Evolutionary conservation across 176 grass and related monocot genomes (phyloP).

Genomic region (Chloris gayana): DNA sequence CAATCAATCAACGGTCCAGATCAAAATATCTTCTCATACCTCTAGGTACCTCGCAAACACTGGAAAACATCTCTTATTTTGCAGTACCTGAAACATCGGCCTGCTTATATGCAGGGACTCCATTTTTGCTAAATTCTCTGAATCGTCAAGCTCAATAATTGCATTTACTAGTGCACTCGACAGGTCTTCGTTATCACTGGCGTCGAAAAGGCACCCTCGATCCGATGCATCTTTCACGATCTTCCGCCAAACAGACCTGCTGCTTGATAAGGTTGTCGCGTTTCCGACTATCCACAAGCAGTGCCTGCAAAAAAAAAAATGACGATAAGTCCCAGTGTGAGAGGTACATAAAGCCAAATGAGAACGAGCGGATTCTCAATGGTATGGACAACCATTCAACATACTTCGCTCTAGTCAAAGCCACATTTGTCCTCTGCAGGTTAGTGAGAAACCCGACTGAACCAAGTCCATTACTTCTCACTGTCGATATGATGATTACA

Average conservation of each 20-base stretch:
- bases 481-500: slow-evolving; percentile 66
- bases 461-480: slow-evolving; percentile 54
- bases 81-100: slow-evolving; percentile 31
- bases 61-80: no score
- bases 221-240: slow-evolving; percentile 32
- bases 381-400: not conserved
- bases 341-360: not conserved
- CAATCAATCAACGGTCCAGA: no score
- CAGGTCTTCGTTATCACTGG: slow-evolving; percentile 39
- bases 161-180: slow-evolving; percentile 38
- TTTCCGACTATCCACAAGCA: slow-evolving; percentile 62
- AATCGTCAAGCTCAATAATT: slow-evolving; percentile 31
- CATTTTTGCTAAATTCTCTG: slow-evolving; percentile 21
- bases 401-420: slow-evolving; percentile 66
- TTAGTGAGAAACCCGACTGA: slow-evolving; percentile 59
- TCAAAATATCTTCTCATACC: no score
- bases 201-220: slow-evolving; percentile 44
- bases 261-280: slow-evolving; percentile 35
- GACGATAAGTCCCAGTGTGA: not conserved
- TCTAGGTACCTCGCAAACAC: no score
- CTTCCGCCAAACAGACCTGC: slow-evolving; percentile 49
- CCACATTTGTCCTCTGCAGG: slow-evolving; percentile 62
- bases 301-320: slow-evolving; percentile 24
- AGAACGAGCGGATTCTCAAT: not conserved
- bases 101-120: slow-evolving; percentile 24